Conservation (phyloP, 2,329 filamentous ascomycete species). For the Fusarium kyushuense region DNA sequence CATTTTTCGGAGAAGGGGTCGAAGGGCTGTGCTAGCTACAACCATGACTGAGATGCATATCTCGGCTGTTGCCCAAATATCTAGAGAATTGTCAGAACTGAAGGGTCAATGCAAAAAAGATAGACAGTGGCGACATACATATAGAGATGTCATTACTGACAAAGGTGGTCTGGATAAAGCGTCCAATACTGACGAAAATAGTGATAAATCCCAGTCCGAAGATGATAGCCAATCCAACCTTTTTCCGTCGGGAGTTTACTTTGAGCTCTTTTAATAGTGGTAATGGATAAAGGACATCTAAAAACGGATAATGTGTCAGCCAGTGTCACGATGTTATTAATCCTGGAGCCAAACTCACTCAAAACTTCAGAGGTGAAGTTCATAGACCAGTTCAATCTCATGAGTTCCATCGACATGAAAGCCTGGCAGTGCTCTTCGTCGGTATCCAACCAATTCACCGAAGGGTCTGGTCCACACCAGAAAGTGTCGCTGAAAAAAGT, state of each 20-base stretch:
- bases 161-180: slow-evolving; percentile 10
- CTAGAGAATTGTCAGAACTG: neutral
- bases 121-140: neutral
- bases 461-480: slow-evolving; percentile 17
- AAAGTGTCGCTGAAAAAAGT: slow-evolving; percentile 18
- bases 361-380: slow-evolving; percentile 10
- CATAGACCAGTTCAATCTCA: slow-evolving; percentile 18
- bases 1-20: slow-evolving; percentile 8
- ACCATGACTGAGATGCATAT: slow-evolving; percentile 21
- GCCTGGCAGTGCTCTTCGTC: neutral
- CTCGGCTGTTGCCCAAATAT: slow-evolving; percentile 19
- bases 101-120: fast-evolving
- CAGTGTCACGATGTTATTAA: fast-evolving
- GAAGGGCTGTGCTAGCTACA: slow-evolving; percentile 6
- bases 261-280: neutral
- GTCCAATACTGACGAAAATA: slow-evolving; percentile 8
- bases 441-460: slow-evolving; percentile 9
- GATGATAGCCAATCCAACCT: neutral
- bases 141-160: slow-evolving; percentile 14
- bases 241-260: neutral
- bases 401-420: slow-evolving; percentile 10
- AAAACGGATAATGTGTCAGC: neutral
- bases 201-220: slow-evolving; percentile 7
- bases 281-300: slow-evolving; percentile 1
- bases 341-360: neutral